These are phyloP conservation scores for Psilocybe tampanensis DNA, from an alignment of 768 basidiomycete species.

Conservation along the genomic window DNA sequence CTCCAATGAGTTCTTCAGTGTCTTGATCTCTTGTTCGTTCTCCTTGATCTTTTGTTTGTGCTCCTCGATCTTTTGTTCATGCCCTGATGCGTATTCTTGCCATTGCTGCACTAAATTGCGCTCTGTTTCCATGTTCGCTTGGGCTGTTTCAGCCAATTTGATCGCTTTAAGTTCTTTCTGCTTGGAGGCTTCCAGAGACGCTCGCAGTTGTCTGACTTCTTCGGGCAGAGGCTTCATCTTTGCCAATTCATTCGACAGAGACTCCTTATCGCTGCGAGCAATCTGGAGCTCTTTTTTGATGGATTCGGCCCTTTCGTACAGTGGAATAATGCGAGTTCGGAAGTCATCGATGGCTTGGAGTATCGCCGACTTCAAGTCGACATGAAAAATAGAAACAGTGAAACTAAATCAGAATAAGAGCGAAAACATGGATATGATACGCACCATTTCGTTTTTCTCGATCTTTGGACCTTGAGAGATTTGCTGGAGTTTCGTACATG, in stretches of 20 bases:
- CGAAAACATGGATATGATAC: conserved; percentile 9
- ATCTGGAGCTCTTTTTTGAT: conserved; percentile 21
- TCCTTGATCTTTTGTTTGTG: conserved; percentile 30
- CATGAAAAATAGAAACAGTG: background rate
- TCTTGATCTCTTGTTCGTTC: conserved; percentile 29
- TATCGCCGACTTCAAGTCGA: conserved; percentile 29
- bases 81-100: conserved; percentile 22
- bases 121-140: conserved; percentile 23
- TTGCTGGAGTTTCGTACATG: conserved; percentile 34
- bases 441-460: conserved; percentile 30
- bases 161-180: conserved; percentile 30
- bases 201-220: conserved; percentile 23
- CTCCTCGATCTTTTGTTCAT: conserved; percentile 30
- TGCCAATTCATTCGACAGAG: conserved; percentile 16
- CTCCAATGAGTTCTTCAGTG: conserved; percentile 32
- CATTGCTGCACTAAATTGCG: conserved; percentile 16
- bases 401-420: background rate
- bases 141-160: conserved; percentile 27
- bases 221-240: conserved; percentile 19
- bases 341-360: conserved; percentile 42
- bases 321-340: conserved; percentile 40
- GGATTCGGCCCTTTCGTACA: conserved; percentile 29
- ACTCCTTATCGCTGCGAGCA: conserved; percentile 14
- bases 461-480: conserved; percentile 21
- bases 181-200: conserved; percentile 16